Base-by-base conservation (phyloP, 441 rosid genomes). In the Melastoma candidum region DNA sequence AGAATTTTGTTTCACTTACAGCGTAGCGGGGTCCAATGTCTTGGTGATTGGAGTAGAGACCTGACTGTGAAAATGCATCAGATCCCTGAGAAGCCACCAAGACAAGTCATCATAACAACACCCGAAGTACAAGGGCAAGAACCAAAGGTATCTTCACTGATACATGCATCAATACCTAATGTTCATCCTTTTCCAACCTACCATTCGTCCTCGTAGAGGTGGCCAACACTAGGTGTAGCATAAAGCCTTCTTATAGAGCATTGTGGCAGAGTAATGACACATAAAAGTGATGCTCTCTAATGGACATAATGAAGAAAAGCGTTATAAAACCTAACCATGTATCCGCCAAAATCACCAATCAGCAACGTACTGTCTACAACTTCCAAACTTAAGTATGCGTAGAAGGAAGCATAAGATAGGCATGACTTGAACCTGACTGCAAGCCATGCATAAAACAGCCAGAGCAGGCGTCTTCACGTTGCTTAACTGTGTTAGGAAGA, bases 381-480 rank as follows among this genome's bases (percentile, higher is more conserved):
- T 29, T 3, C 36, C 36, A 3, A 3, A 29, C 36, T 3, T 3
- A 29, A 29, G 3, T 29, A 29, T 29, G 32, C 63, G 51, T 36
- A 44, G 12, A 5, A 43, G 24, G n/a, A 24, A 57, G 64, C 63
- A n/a, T 59, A 50, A 68, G 14, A 60, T 44, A 1, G 27, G 44
- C 22, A 13, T 27, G 48, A 58, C 56, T 51, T 74, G 63, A 67
- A 92, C 98, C 98, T 92, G 98, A 76, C 95, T 82, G 77, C 96
- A 88, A 51, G 98, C 94, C 98, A 92, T 92, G 78, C 98, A 92
- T 57, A 92, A 68, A 65, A 92, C 98, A 44, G 98, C 98, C 84
- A 92, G 75, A 53, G 87, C 85, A 61, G 98, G 96, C 55, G 96
- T 84, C 71, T 64, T 84, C 68, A 87, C 89, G 56, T 74, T 75